Percentiles rank a stretch among this genome's conserved stretches.
These are phyloP conservation scores for Mycena vitilis DNA, from an alignment of 768 basidiomycete genomes.

Conservation along the genomic window DNA sequence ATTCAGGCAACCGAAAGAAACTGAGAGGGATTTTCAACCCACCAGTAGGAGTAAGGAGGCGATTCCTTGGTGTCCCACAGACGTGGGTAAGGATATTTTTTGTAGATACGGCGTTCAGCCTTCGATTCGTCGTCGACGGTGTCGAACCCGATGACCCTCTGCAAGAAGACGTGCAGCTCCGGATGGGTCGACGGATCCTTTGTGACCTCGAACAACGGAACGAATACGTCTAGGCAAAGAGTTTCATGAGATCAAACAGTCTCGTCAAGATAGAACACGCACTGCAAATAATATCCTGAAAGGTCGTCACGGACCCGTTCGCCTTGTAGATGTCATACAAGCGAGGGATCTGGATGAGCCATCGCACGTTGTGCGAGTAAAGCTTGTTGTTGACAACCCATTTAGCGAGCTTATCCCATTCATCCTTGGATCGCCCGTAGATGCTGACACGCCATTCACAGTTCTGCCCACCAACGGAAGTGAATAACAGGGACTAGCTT, in stretches of 20 bases:
- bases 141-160: constrained; percentile 96
- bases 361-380: constrained; percentile 96
- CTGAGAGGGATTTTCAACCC: constrained; percentile 36
- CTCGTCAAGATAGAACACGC: constrained; percentile 44
- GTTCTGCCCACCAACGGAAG: constrained; percentile 60
- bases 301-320: constrained; percentile 83
- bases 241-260: background rate
- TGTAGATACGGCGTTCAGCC: constrained; percentile 88
- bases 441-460: constrained; percentile 98
- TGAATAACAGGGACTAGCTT: background rate
- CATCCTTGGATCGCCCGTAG: constrained; percentile 83
- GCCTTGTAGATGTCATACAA: constrained; percentile 96
- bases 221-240: constrained; percentile 79
- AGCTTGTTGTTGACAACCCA: constrained; percentile 97
- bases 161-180: constrained; percentile 94
- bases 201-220: constrained; percentile 95
- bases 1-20: background rate
- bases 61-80: constrained; percentile 92
- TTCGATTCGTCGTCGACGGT: constrained; percentile 99
- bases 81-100: constrained; percentile 92
- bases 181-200: constrained; percentile 91
- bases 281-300: constrained; percentile 94
- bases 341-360: constrained; percentile 96
- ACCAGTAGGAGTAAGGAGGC: constrained; percentile 98
- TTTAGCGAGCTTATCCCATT: constrained; percentile 99